Percentiles rank a stretch among this genome's conserved stretches.
Conservation (phyloP, 2,329 filamentous ascomycete genomes). For the Cordyceps farinosa region DNA sequence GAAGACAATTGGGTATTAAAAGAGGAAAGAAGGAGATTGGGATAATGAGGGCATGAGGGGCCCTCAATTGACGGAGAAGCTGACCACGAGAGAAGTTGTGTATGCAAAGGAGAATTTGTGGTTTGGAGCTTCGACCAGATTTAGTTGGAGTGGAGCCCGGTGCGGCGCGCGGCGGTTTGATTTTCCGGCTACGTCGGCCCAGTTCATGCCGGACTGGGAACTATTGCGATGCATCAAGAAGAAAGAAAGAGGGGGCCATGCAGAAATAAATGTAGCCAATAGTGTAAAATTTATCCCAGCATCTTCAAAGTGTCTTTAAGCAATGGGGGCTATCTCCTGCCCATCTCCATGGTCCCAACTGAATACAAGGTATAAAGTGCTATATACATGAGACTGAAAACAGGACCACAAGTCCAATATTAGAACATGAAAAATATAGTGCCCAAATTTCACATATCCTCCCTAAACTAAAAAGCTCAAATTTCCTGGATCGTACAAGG, state of each 20-base stretch:
- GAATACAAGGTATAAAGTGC: constrained; percentile 10
- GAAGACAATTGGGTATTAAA: constrained; percentile 1
- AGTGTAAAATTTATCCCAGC: too few relatives aligned
- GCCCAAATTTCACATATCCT: neutral
- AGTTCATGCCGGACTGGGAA: neutral
- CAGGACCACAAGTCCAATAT: neutral
- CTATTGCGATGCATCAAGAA: constrained; percentile 14
- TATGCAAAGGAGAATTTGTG: constrained; percentile 17
- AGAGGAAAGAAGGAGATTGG: neutral
- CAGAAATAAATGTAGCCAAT: neutral
- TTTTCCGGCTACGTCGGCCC: constrained; percentile 6
- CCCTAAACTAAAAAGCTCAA: neutral
- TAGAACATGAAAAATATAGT: neutral
- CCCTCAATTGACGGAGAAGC: constrained; percentile 24
- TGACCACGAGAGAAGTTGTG: constrained; percentile 13
- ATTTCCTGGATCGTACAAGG: neutral
- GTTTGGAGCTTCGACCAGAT: constrained; percentile 4
- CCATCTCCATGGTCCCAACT: neutral
- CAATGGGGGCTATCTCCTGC: neutral
- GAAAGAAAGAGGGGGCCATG: too few relatives aligned
- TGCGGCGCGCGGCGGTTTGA: constrained; percentile 4
- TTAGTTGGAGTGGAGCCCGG: constrained; percentile 9
- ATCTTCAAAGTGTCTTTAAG: neutral
- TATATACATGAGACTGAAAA: constrained; percentile 4
- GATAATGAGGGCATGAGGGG: constrained; percentile 22